These are phyloP conservation scores for Scleroderma bovista DNA, from an alignment of 768 basidiomycete species.

Conservation along the genomic window DNA sequence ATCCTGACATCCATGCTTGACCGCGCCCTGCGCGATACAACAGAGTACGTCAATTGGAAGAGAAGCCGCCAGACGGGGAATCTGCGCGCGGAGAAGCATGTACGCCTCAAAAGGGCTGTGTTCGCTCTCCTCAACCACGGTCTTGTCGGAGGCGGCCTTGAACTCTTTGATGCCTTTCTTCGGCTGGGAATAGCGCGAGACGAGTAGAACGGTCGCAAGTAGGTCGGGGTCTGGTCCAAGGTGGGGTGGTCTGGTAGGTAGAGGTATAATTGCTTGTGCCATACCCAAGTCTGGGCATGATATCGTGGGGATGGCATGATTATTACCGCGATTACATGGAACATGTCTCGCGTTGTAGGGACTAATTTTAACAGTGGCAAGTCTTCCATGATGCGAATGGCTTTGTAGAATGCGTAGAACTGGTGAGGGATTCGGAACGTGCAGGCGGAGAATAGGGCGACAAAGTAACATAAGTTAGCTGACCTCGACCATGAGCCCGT, in stretches of 20 bases:
- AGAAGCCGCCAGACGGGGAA: conserved; percentile 15
- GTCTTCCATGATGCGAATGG: conserved; percentile 13
- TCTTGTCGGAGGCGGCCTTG: conserved; percentile 7
- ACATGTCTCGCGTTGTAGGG: conserved; percentile 9
- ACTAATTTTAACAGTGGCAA: neutral
- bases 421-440: conserved; percentile 29
- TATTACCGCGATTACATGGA: conserved; percentile 2
- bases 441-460: conserved; percentile 50
- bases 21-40: conserved; percentile 26
- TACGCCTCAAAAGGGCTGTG: conserved; percentile 25
- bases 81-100: conserved; percentile 19
- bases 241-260: neutral
- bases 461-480: conserved; percentile 79
- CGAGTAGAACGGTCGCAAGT: conserved; percentile 20
- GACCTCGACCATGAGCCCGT: conserved; percentile 6
- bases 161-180: conserved; percentile 8
- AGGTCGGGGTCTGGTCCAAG: conserved; percentile 10
- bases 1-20: conserved; percentile 23
- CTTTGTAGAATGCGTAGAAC: conserved; percentile 16
- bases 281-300: neutral
- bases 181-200: conserved; percentile 25
- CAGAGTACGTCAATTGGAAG: conserved; percentile 25
- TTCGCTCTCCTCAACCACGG: conserved; percentile 11
- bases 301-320: neutral
- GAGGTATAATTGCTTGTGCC: neutral